A percentile compares a stretch with the other conserved stretches of the same genome.
phyloP scores from a whole-genome alignment of 2,329 filamentous ascomycete genomes.

The Zymoseptoria pseudotritici region DNA sequence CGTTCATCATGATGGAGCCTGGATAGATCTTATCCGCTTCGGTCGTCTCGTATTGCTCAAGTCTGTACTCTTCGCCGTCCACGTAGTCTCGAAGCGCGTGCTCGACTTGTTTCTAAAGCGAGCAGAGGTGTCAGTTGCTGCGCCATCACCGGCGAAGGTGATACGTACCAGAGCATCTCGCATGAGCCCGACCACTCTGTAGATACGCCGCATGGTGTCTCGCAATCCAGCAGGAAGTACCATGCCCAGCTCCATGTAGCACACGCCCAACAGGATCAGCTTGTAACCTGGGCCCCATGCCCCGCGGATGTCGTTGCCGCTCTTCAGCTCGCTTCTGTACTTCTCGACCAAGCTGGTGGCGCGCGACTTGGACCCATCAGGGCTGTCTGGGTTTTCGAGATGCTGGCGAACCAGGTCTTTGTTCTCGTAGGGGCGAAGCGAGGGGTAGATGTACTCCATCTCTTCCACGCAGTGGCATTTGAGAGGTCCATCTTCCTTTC shows the following conservation, averaged over 20 bases:
- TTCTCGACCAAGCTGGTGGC: background rate
- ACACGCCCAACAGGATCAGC: conserved; percentile 9
- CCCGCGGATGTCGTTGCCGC: background rate
- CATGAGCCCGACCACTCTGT: conserved; percentile 3
- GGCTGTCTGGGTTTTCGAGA: background rate
- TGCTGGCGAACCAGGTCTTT: background rate
- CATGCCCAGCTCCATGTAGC: conserved; percentile 10
- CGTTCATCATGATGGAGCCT: background rate
- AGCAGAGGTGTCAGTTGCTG: background rate
- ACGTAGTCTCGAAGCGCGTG: background rate
- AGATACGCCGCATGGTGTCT: conserved; percentile 3
- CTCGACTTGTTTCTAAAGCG: background rate
- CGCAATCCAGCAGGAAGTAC: conserved; percentile 5
- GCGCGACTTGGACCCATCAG: background rate
- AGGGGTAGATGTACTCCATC: background rate
- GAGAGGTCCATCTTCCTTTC: background rate
- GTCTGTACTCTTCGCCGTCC: background rate
- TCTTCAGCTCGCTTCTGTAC: background rate
- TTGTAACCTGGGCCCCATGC: conserved; percentile 1
- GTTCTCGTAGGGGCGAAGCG: background rate
- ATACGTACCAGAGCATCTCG: conserved; percentile 1
- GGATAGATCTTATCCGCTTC: background rate
- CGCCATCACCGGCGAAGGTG: background rate
- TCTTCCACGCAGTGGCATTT: background rate
- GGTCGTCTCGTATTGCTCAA: background rate